Evolutionary conservation across 805 yeast species (phyloP).

Genomic region (Lachancea sp.): DNA sequence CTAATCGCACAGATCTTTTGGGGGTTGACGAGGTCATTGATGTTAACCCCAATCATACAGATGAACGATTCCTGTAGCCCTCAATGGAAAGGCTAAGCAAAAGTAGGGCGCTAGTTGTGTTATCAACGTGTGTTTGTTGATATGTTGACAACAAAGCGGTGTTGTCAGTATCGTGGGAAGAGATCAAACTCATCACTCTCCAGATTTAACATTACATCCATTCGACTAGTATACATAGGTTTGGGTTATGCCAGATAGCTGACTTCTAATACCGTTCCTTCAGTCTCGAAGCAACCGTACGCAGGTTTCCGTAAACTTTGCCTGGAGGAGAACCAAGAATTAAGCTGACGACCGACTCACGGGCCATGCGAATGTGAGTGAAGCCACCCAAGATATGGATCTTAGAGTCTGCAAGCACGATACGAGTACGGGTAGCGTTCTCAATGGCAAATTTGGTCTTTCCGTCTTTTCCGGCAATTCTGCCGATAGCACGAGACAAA

Average conservation of each 20-base stretch:
- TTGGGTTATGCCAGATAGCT: neutral
- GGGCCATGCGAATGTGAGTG: slow-evolving; percentile 96
- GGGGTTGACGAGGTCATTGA: slow-evolving; percentile 1
- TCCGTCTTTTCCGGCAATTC: slow-evolving; percentile 99
- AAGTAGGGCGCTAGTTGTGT: neutral
- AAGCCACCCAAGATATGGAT: slow-evolving; percentile 96
- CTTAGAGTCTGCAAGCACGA: slow-evolving; percentile 93
- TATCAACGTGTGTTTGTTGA: neutral
- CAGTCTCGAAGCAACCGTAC: slow-evolving; percentile 94
- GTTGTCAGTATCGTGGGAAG: neutral
- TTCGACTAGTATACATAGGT: slow-evolving; percentile 1
- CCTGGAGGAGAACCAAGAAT: slow-evolving; percentile 98
- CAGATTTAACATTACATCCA: slow-evolving; percentile 1
- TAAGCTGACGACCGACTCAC: slow-evolving; percentile 90
- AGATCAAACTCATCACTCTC: neutral
- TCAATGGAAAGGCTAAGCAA: neutral
- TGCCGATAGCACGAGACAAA: slow-evolving; percentile 96
- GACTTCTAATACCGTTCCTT: slow-evolving; percentile 74
- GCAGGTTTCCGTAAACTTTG: slow-evolving; percentile 92
- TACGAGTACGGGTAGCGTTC: slow-evolving; percentile 96
- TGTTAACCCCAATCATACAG: neutral
- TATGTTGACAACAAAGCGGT: neutral
- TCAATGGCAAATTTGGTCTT: slow-evolving; percentile 98
- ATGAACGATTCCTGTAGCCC: neutral
- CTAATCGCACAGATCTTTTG: slow-evolving; percentile 6